These are phyloP conservation scores for Gloeostereum incarnatum DNA, from an alignment of 768 basidiomycete species.

Conservation along the genomic window DNA sequence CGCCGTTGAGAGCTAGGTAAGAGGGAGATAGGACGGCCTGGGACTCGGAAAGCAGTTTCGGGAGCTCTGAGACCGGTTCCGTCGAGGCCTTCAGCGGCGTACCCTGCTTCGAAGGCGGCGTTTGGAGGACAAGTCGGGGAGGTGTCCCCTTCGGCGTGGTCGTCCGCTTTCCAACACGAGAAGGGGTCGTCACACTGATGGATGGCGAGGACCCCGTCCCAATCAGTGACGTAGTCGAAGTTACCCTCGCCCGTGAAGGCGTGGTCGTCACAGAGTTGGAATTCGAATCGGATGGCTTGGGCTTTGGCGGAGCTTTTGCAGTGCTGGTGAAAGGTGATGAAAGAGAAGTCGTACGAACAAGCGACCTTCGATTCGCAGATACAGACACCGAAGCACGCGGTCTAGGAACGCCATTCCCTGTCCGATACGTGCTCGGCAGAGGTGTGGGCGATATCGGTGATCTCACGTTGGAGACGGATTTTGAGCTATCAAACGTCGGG, in stretches of 20 bases:
- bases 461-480: not conserved
- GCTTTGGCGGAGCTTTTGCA: not conserved
- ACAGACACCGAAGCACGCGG: not conserved
- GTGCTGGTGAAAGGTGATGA: not conserved
- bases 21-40: conserved; percentile 3
- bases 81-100: conserved; percentile 15
- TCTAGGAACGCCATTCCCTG: not conserved
- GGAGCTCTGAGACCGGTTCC: conserved; percentile 9
- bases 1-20: conserved; percentile 10
- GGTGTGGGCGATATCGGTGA: not conserved
- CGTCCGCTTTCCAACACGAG: conserved; percentile 22
- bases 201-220: conserved; percentile 18
- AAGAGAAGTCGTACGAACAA: not conserved
- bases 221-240: not conserved
- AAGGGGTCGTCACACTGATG: conserved; percentile 29
- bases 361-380: not conserved
- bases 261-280: not conserved
- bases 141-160: conserved; percentile 22
- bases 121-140: conserved; percentile 11
- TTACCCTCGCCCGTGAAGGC: not conserved
- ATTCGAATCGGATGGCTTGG: not conserved
- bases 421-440: too few species aligned
- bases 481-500: not conserved
- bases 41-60: conserved; percentile 7
- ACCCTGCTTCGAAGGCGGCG: conserved; percentile 13